Evolutionary conservation across 1,284 basidiomycete species (phyloP), one percentile per base, ranked within the genome.

Genomic region (Moesziomyces sp.): DNA sequence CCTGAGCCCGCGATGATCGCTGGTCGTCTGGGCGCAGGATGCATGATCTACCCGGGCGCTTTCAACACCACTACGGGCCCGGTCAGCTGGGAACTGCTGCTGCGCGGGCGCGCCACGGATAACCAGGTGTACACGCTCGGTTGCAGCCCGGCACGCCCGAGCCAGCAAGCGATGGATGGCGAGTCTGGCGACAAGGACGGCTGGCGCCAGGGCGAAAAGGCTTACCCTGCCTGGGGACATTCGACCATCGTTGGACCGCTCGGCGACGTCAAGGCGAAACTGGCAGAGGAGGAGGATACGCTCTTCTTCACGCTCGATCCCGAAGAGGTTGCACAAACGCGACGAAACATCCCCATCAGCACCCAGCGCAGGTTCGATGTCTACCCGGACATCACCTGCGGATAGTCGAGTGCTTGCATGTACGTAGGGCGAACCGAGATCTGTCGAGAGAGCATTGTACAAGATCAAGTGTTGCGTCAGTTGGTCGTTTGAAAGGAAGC

Each of bases 51-150:
- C 84, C 82, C 82, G 0, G 81, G 79, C 18, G 78, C 83, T 35
- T 81, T 85, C 77, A 85, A 85, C 74, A 80, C 86, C 67, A 97
- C 95, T 0, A 98, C 96, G 0, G 97, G 97, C 0, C 96, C 96
- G 0, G 86, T 97, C 55, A 94, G 98, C 83, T 99, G 96, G 96
- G 93, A 96, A 76, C 87, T 99, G 1, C 88, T 99, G 13, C 92
- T 94, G 81, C 89, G 93, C 54, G 90, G 91, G 57, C 88, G 94
- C 59, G 96, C 96, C 10, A 89, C 94, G 30, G 96, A 99, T 84
- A 97, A 99, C 81, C 96, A 99, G 85, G 89, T 98, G 21, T 99
- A 90, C 86, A 90, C 97, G 69, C 89, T 92, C 3, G 96, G 95
- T 91, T 97, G 94, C 85, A 97, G 94, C 70, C 94, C 95, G 34